Percentiles rank a stretch among this genome's conserved stretches.
These are phyloP conservation scores for Capniomyces stellatus DNA, from an alignment of 371 early-diverging fungal genomes.

Conservation along the genomic window DNA sequence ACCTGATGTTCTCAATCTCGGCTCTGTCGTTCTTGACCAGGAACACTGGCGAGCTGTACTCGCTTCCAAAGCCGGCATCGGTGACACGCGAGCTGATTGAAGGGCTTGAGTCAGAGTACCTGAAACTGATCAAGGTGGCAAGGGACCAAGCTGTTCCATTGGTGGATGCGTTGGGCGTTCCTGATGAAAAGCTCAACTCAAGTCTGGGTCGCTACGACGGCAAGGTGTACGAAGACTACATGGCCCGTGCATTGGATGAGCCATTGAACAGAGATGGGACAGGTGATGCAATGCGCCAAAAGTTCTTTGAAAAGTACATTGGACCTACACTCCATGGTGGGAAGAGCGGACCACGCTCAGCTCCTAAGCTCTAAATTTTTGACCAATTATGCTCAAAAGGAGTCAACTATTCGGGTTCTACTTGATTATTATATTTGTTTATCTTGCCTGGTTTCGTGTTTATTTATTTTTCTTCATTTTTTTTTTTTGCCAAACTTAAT, in stretches of 20 bases:
- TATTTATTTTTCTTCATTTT: no score
- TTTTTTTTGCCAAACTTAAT: no score
- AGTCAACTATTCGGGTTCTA: no score
- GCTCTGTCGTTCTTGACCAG: slow-evolving; percentile 43
- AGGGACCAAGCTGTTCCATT: slow-evolving; percentile 50
- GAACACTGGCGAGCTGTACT: slow-evolving; percentile 29
- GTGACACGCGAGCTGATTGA: slow-evolving; percentile 25
- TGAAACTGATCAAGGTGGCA: slow-evolving; percentile 31
- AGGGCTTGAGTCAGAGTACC: slow-evolving; percentile 22
- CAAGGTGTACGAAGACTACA: slow-evolving; percentile 47
- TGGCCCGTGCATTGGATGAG: slow-evolving; percentile 45
- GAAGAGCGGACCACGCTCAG: no score
- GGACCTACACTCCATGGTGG: slow-evolving; percentile 13
- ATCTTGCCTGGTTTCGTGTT: no score
- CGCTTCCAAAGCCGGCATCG: slow-evolving; percentile 36
- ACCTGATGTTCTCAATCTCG: slow-evolving; percentile 32
- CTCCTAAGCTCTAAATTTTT: no score
- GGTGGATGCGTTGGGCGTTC: slow-evolving; percentile 57
- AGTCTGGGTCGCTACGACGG: slow-evolving; percentile 59
- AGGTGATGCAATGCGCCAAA: slow-evolving; percentile 12
- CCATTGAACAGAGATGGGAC: slow-evolving; percentile 28
- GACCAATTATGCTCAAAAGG: slow-evolving; percentile 25
- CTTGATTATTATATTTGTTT: no score
- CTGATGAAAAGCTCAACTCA: slow-evolving; percentile 54
- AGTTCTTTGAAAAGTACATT: slow-evolving; percentile 19